A percentile compares a stretch with the other conserved stretches of the same genome.
Conservation (phyloP, 2,329 filamentous ascomycete species). For the Huntiella abstrusa region DNA sequence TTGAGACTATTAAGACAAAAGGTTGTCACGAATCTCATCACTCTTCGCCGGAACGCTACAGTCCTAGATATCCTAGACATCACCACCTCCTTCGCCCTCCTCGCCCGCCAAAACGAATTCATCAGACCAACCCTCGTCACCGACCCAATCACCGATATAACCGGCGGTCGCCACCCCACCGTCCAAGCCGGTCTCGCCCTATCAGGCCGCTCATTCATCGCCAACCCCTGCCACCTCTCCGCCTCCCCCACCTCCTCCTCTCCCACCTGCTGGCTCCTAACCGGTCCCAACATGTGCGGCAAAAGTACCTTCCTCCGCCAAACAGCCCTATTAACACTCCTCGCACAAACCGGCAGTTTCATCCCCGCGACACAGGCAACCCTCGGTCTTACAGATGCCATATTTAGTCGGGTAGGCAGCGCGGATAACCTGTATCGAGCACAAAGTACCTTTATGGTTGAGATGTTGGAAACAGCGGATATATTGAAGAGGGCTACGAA, state of each 20-base stretch:
- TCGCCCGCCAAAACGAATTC: slow-evolving; percentile 58
- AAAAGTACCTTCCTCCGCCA: slow-evolving; percentile 94
- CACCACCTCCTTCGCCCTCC: slow-evolving; percentile 60
- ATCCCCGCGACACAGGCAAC: slow-evolving; percentile 77
- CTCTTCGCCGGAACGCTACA: slow-evolving; percentile 72
- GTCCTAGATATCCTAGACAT: slow-evolving; percentile 90
- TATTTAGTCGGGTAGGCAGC: slow-evolving; percentile 84
- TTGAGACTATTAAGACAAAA: slow-evolving; percentile 54
- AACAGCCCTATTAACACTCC: slow-evolving; percentile 81
- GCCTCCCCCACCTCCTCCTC: slow-evolving; percentile 17
- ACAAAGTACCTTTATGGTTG: slow-evolving; percentile 98
- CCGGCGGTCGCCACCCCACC: slow-evolving; percentile 78
- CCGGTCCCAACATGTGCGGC: slow-evolving; percentile 93
- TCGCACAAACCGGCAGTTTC: slow-evolving; percentile 83
- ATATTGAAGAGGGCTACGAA: slow-evolving; percentile 74
- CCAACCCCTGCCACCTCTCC: slow-evolving; percentile 75
- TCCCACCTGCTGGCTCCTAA: slow-evolving; percentile 46
- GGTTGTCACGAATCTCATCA: slow-evolving; percentile 67
- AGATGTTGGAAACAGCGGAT: slow-evolving; percentile 90
- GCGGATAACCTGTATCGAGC: slow-evolving; percentile 89
- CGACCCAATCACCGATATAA: slow-evolving; percentile 43
- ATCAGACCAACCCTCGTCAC: slow-evolving; percentile 54
- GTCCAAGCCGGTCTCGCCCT: slow-evolving; percentile 68
- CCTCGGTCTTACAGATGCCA: slow-evolving; percentile 82
- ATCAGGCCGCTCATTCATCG: slow-evolving; percentile 63